A percentile compares a stretch with the other conserved stretches of the same genome.
phyloP scores from a whole-genome alignment of 2,329 filamentous ascomycete genomes.

The Aureobasidium mangrovei region DNA sequence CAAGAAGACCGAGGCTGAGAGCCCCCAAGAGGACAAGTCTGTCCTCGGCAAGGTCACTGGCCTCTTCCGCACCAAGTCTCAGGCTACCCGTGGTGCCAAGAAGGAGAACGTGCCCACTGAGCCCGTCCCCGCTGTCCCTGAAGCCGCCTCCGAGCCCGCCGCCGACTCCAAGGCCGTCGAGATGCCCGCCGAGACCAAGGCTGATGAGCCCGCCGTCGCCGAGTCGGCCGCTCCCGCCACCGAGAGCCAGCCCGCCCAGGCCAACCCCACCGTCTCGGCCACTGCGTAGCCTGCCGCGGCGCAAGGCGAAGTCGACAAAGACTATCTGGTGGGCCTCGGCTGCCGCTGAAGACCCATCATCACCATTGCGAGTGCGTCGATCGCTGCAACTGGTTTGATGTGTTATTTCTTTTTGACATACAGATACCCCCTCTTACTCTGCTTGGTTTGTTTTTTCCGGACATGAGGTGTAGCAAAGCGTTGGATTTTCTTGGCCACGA shows the following conservation, averaged over 20 bases:
- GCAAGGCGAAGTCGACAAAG: neutral
- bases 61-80: slow-evolving; percentile 34
- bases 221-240: slow-evolving; percentile 23
- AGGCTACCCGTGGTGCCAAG: slow-evolving; percentile 31
- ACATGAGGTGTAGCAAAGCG: slow-evolving; percentile 1
- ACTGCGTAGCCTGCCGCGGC: slow-evolving; percentile 22
- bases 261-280: slow-evolving; percentile 25
- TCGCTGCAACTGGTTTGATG: slow-evolving; percentile 17
- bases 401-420: slow-evolving; percentile 11
- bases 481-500: slow-evolving; percentile 10
- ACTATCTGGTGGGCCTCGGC: slow-evolving; percentile 17
- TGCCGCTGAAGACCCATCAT: slow-evolving; percentile 7
- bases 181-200: slow-evolving; percentile 15
- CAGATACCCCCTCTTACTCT: slow-evolving; percentile 15
- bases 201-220: slow-evolving; percentile 19
- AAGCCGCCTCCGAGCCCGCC: slow-evolving; percentile 10
- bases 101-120: slow-evolving; percentile 29
- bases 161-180: slow-evolving; percentile 4
- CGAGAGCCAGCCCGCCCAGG: slow-evolving; percentile 16
- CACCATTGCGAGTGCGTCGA: slow-evolving; percentile 13
- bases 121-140: slow-evolving; percentile 7
- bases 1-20: slow-evolving; percentile 22
- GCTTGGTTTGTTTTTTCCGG: slow-evolving; percentile 10
- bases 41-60: slow-evolving; percentile 22
- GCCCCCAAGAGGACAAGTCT: slow-evolving; percentile 19